Conservation (phyloP, 176 grass and related monocot species). For the Raddia distichophylla region DNA sequence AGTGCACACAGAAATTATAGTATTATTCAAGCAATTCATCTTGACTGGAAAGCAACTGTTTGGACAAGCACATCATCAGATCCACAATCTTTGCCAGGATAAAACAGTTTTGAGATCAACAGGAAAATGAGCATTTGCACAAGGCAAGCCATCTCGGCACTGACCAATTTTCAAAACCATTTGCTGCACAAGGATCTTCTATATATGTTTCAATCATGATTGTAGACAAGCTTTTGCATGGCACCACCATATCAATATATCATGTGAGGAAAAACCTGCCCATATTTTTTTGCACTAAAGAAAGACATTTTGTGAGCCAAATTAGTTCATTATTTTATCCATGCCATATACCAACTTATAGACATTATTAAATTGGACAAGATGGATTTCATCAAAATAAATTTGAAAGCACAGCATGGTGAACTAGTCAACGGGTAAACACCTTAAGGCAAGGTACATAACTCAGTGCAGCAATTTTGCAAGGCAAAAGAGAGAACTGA, state of each 20-base stretch:
- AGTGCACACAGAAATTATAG: background rate
- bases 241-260: background rate
- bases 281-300: background rate
- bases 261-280: background rate
- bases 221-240: background rate
- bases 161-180: background rate
- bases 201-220: background rate
- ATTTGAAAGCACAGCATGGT: background rate
- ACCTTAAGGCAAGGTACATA: background rate
- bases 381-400: background rate
- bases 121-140: background rate
- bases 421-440: conserved; percentile 12
- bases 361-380: background rate
- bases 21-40: background rate
- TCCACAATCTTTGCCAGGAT: background rate
- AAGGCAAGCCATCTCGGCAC: background rate
- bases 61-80: background rate
- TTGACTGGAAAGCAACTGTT: background rate
- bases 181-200: background rate
- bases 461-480: background rate
- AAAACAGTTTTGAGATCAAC: background rate
- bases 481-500: background rate
- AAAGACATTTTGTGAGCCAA: background rate
- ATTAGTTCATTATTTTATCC: background rate
- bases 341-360: background rate